These are phyloP conservation scores for Trichophyton benhamiae DNA, from an alignment of 2,329 filamentous ascomycete genomes.

Conservation along the genomic window DNA sequence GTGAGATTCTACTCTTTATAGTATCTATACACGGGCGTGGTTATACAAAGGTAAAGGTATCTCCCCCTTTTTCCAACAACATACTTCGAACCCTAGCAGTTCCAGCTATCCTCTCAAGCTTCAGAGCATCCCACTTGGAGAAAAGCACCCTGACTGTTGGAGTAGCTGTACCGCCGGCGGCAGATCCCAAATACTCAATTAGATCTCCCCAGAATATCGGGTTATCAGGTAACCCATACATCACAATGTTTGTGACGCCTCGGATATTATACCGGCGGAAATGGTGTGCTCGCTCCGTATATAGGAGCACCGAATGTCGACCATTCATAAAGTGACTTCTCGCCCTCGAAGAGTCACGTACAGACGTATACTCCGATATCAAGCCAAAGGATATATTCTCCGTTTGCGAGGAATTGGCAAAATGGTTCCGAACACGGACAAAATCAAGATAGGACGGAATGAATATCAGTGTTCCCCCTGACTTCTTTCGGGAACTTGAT, in stretches of 20 bases:
- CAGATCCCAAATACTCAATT: conserved; percentile 30
- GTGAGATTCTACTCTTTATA: not conserved
- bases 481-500: conserved; percentile 30
- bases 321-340: conserved; percentile 78
- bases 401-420: conserved; percentile 54
- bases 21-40: not conserved
- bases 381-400: conserved; percentile 59
- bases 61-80: conserved; percentile 64
- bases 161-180: conserved; percentile 41
- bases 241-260: conserved; percentile 71
- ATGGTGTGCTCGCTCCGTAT: conserved; percentile 93
- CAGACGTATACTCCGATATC: conserved; percentile 76
- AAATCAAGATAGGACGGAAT: conserved; percentile 93
- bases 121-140: conserved; percentile 78
- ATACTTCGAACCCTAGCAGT: conserved; percentile 69
- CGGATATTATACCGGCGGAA: conserved; percentile 77
- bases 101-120: conserved; percentile 78
- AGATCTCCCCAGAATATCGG: conserved; percentile 41
- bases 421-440: conserved; percentile 82
- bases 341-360: conserved; percentile 67
- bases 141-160: conserved; percentile 53
- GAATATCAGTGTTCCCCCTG: conserved; percentile 69
- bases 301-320: conserved; percentile 70
- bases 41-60: conserved; percentile 95
- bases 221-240: conserved; percentile 87